Evolutionary conservation across 441 rosid species (phyloP).

Genomic region (Corymbia calophylla): DNA sequence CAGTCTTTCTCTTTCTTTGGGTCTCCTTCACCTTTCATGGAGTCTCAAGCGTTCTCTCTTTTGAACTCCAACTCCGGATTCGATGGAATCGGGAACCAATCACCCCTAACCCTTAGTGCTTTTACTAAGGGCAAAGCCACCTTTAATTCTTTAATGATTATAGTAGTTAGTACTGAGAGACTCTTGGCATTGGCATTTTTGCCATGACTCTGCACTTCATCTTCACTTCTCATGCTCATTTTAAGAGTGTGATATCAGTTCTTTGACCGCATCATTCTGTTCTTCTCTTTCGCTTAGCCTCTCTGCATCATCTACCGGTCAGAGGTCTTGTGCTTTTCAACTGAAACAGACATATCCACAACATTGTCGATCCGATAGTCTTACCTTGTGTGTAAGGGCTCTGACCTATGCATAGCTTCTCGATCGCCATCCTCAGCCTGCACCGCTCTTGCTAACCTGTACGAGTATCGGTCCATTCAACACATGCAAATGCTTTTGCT

Average conservation of each 20-base stretch:
- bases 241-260: neutral
- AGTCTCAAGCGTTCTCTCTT: too few relatives aligned
- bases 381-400: neutral
- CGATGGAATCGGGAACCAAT: too few relatives aligned
- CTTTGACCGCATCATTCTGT: neutral
- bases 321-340: neutral
- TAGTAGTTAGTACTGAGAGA: rapidly evolving
- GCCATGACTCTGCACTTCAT: neutral
- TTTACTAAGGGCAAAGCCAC: neutral
- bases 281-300: neutral
- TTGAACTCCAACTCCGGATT: too few relatives aligned
- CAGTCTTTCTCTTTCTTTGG: too few relatives aligned
- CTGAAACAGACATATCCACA: neutral
- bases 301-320: neutral
- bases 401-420: neutral
- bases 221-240: neutral
- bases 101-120: neutral
- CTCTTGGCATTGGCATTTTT: neutral
- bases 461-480: neutral
- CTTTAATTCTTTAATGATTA: neutral
- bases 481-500: neutral
- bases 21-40: too few relatives aligned
- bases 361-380: neutral
- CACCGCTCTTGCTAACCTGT: neutral
- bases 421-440: neutral